phyloP scores from a whole-genome alignment of 306 rosid genomes.

The Clitoria ternatea region DNA sequence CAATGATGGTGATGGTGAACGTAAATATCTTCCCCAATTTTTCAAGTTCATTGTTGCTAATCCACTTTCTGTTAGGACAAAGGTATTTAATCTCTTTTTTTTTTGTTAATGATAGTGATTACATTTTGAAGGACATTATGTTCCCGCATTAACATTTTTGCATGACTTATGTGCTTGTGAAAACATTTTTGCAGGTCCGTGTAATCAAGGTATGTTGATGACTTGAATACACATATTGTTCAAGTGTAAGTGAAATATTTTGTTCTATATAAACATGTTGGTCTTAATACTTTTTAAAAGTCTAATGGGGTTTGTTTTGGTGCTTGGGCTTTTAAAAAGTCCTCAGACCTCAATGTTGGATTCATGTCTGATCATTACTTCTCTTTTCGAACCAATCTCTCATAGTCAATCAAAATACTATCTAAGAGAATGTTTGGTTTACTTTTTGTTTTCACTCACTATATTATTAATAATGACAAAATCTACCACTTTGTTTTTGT shows the following conservation, averaged over 20 bases:
- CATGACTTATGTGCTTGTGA: conserved; percentile 14
- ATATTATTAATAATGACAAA: neutral
- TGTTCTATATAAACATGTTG: conserved; percentile 17
- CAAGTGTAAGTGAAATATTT: conserved; percentile 36
- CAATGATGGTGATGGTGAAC: conserved; percentile 86
- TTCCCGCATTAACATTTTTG: conserved; percentile 10
- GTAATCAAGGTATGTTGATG: conserved; percentile 82
- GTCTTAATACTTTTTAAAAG: neutral
- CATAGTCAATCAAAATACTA: conserved; percentile 3
- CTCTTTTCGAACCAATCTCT: neutral
- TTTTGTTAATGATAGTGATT: conserved; percentile 15
- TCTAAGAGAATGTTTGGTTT: neutral
- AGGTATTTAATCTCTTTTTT: conserved; percentile 46
- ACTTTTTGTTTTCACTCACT: neutral
- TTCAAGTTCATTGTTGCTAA: conserved; percentile 92
- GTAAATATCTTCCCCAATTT: conserved; percentile 94
- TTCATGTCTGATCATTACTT: neutral
- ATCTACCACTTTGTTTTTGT: neutral
- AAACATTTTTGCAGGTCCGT: conserved; percentile 76
- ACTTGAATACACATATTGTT: conserved; percentile 30
- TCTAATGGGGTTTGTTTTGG: neutral
- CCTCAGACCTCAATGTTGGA: neutral
- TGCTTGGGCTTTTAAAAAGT: neutral
- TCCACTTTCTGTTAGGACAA: conserved; percentile 95
- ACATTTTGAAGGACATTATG: neutral